Base-by-base conservation (phyloP, 257 asterid genomes). In the Plantago elongata region DNA sequence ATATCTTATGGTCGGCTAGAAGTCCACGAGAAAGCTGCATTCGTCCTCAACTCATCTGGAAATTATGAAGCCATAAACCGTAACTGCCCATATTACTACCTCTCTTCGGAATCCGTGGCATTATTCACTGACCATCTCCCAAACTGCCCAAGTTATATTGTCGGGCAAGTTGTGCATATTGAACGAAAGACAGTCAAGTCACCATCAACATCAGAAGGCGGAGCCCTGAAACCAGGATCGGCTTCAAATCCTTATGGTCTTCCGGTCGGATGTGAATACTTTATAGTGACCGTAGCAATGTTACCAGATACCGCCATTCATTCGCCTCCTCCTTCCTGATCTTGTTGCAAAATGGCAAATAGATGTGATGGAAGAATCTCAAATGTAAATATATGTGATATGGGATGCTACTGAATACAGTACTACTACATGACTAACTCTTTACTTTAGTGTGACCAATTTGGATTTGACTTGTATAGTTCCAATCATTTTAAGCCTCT, bases 151-250 rank as follows among this genome's bases (percentile, higher is more conserved):
- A 74, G 66, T 76, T 85, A 84, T 42, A 87, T 89, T 0, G 80
- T 93, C 3, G 99, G 97, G 51, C 97, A 86, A 73, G 86, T 93
- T 16, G 99, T 93, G 78, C 99, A 93, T 73, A 83, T 93, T 5
- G 97, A 93, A 54, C 76, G 90, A 63, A 81, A 78, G 66, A 67
- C 64, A 8, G 97, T 77, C 74, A 79, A 80, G 74, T 17, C 82
- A 18, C 72, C 79, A 30, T 52, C 79, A 45, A 22, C 70, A 27
- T 54, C 84, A 13, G 96, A 84, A 47, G 57, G 67, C 0, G 85
- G 82, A 59, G 46, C 84, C 65, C 29, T 72, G 74, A 75, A 50
- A 43, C 61, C 82, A 14, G 82, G 77, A 60, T 73, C 85, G n/a
- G 45, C 46, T 4, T 59, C 64, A 4, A 77, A 74, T 38, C 71